Evolutionary conservation across 2,329 filamentous ascomycete genomes (phyloP).

Genomic region (Penicillium sp.): DNA sequence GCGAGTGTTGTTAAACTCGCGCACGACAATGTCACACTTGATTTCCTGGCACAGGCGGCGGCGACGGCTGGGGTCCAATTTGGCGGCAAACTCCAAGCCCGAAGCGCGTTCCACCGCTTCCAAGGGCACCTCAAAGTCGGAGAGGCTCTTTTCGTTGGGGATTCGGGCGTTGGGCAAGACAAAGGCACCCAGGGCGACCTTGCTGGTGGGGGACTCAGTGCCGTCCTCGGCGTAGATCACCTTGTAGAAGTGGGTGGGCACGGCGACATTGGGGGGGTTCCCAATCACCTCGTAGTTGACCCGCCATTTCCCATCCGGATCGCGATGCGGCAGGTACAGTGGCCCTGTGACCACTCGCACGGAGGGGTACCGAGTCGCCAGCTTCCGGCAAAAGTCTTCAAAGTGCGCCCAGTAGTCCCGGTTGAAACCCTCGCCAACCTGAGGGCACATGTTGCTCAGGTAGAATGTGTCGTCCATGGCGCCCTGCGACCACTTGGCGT

Average conservation of each 20-base stretch:
- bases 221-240: conserved; percentile 94
- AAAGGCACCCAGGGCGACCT: conserved; percentile 87
- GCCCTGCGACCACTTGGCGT: conserved; percentile 88
- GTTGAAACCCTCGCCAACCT: conserved; percentile 98
- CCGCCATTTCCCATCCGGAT: conserved; percentile 90
- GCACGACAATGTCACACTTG: conserved; percentile 74
- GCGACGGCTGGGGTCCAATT: conserved; percentile 66
- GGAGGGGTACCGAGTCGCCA: conserved; percentile 73
- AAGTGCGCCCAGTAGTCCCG: conserved; percentile 99
- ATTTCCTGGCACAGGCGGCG: conserved; percentile 80
- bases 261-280: conserved; percentile 83
- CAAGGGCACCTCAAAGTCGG: conserved; percentile 89
- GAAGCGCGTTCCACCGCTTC: conserved; percentile 89
- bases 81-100: conserved; percentile 81
- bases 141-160: conserved; percentile 75
- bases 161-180: conserved; percentile 90
- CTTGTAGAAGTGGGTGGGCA: conserved; percentile 99
- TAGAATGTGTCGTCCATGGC: conserved; percentile 96
- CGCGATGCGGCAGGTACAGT: conserved; percentile 80
- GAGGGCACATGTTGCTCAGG: conserved; percentile 94
- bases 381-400: conserved; percentile 87
- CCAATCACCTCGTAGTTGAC: conserved; percentile 95
- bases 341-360: conserved; percentile 92
- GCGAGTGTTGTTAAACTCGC: conserved; percentile 63
- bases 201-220: conserved; percentile 50